These are phyloP conservation scores for Orbilia oligospora DNA, from an alignment of 2,329 filamentous ascomycete genomes.

Conservation along the genomic window DNA sequence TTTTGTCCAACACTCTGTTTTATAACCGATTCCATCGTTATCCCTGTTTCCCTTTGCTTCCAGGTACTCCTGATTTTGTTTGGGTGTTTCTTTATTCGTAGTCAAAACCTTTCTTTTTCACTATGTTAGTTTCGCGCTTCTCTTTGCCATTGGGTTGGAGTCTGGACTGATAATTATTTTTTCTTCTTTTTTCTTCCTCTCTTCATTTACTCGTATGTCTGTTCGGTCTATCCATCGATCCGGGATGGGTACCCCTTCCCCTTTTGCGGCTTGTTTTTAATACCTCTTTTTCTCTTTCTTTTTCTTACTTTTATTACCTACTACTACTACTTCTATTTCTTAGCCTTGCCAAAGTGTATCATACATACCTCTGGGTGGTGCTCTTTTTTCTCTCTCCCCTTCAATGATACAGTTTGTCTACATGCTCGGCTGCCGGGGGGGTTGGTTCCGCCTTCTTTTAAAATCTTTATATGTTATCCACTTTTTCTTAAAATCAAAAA, in stretches of 20 bases:
- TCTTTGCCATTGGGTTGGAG: conserved; percentile 57
- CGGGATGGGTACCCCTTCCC: neutral
- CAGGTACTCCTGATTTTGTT: conserved; percentile 40
- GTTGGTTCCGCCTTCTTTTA: no score
- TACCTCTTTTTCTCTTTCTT: conserved; percentile 12
- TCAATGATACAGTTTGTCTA: neutral
- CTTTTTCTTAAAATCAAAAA: neutral
- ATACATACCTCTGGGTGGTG: neutral
- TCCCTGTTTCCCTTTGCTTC: conserved; percentile 11
- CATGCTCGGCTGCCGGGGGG: no score
- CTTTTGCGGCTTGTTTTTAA: conserved; percentile 15
- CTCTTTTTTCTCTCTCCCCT: neutral
- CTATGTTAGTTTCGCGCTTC: neutral
- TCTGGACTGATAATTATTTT: conserved; percentile 43
- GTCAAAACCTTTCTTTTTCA: conserved; percentile 14
- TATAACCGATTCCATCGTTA: conserved; percentile 18
- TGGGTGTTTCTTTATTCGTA: conserved; percentile 41
- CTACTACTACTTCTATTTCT: neutral
- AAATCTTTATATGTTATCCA: neutral
- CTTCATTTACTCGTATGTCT: neutral
- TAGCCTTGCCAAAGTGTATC: neutral
- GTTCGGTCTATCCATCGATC: neutral
- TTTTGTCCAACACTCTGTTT: neutral
- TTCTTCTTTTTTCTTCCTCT: neutral
- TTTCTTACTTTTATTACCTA: neutral